A percentile compares a stretch with the other conserved stretches of the same genome.
Evolutionary conservation across 371 early-diverging fungal genomes (phyloP).

Genomic region (Mortierella sp.): DNA sequence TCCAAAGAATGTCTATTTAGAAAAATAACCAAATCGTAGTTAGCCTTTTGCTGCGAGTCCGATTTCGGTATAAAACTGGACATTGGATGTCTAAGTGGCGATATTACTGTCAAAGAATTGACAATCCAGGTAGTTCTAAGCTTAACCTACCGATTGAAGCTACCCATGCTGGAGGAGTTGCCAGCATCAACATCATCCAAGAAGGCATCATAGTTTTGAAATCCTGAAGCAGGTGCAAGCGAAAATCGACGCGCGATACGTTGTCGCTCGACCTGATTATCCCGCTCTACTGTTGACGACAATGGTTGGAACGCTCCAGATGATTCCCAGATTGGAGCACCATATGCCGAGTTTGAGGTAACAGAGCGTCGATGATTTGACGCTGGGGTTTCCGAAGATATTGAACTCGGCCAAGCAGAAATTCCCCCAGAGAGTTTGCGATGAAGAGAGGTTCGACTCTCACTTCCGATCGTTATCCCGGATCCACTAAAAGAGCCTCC

Average conservation of each 20-base stretch:
- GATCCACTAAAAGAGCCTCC: slow-evolving; percentile 11
- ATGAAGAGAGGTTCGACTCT: slow-evolving; percentile 1
- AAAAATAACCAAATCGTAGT: neutral
- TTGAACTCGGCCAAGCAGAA: slow-evolving; percentile 23
- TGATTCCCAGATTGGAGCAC: slow-evolving; percentile 42
- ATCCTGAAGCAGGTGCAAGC: slow-evolving; percentile 35
- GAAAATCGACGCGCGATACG: slow-evolving; percentile 37
- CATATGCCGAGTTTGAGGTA: slow-evolving; percentile 22
- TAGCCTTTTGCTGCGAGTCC: too few species aligned
- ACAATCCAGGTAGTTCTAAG: neutral
- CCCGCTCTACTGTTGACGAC: slow-evolving; percentile 11
- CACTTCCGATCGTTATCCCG: neutral
- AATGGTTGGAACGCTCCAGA: slow-evolving; percentile 23
- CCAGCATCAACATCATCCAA: slow-evolving; percentile 24
- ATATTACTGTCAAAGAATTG: too few species aligned
- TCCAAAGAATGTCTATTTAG: slow-evolving; percentile 18
- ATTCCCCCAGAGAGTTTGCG: slow-evolving; percentile 28
- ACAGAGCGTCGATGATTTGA: slow-evolving; percentile 38
- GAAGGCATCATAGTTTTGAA: slow-evolving; percentile 22
- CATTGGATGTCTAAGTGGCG: too few species aligned
- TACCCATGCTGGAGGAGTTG: slow-evolving; percentile 4
- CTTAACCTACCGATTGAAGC: slow-evolving; percentile 16
- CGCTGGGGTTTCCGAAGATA: neutral
- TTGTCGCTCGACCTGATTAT: slow-evolving; percentile 23
- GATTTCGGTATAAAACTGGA: too few species aligned